Evolutionary conservation across 148 eudicot genomes (phyloP), one percentile per base, ranked within the genome.

Genomic region (Talinum fruticosum): DNA sequence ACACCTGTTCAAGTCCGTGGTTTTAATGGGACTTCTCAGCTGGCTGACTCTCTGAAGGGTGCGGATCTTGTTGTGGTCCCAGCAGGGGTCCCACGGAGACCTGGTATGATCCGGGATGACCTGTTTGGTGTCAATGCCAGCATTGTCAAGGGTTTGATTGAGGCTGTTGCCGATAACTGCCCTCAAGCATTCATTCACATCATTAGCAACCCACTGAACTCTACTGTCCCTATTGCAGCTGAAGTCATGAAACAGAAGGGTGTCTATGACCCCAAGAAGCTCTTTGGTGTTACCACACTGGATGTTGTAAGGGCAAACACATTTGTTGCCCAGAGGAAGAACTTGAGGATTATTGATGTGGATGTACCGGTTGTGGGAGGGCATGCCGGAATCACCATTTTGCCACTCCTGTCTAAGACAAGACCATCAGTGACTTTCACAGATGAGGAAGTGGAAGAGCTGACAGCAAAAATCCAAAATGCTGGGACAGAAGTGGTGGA

Each of bases 401-500:
- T 93, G 75, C 98, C 98, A 38, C 78, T 93, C 47, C 71, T 93
- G 70, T 93, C 98, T 0, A 93, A 93, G 86, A 85, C 96, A 6
- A 93, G 81, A 75, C 98, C 97, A 1, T 89, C 94, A 18, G 88
- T 80, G 28, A 84, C 77, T 66, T 91, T 93, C 83, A 87, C 88
- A 0, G 84, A 88, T 71, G 84, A 87, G 67, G 97, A 95, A 84
- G 83, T 90, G n/a, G 78, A 87, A 30, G 90, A 85, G 79, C 81
- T 93, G 32, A 91, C 98, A 0, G 90, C 82, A 61, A 87, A 94
- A 87, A 93, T 91, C 47, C 98, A 91, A 75, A 93, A 93, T 83
- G 98, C 94, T 12, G 97, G 98, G 74, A 93, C 97, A 1, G 98
- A 93, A 77, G 98, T 93, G 29, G 97, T 93, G 79, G 98, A 93